Evolutionary conservation across 768 basidiomycete genomes (phyloP).

Genomic region (Trichaptum fuscoviolaceum): DNA sequence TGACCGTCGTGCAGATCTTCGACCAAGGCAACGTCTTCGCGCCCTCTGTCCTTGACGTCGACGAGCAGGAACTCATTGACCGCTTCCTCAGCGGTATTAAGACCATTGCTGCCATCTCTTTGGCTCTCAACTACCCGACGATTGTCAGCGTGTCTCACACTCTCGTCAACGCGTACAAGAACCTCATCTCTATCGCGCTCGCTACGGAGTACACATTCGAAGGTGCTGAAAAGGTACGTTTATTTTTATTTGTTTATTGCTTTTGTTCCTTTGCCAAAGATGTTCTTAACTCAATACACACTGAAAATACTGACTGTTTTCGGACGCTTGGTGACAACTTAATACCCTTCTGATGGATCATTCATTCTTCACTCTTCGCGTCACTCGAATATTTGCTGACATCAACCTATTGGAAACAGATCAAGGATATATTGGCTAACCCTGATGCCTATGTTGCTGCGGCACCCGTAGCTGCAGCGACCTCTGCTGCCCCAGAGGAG

Average conservation of each 20-base stretch:
- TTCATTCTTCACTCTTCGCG: conserved; percentile 15
- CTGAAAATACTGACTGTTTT: conserved; percentile 81
- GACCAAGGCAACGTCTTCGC: conserved; percentile 91
- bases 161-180: conserved; percentile 99
- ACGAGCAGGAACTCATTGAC: conserved; percentile 85
- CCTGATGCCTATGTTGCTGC: conserved; percentile 95
- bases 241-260: conserved; percentile 13
- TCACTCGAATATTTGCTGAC: conserved; percentile 30
- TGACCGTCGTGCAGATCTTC: conserved; percentile 96
- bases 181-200: conserved; percentile 83
- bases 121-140: conserved; percentile 95
- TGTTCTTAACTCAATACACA: conserved; percentile 40
- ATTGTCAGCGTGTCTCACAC: conserved; percentile 91
- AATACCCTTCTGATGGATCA: conserved; percentile 22
- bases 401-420: conserved; percentile 36
- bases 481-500: conserved; percentile 50
- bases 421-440: conserved; percentile 96
- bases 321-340: conserved; percentile 33
- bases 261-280: conserved; percentile 26
- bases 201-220: conserved; percentile 94
- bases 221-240: conserved; percentile 81
- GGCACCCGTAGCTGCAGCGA: conserved; percentile 44
- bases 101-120: conserved; percentile 92
- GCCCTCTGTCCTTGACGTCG: conserved; percentile 86
- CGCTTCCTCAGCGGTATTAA: conserved; percentile 92